Percentiles rank a stretch among this genome's conserved stretches.
Conservation (phyloP, 208 protist genomes). For the Acanthamoeba polyphaga region DNA sequence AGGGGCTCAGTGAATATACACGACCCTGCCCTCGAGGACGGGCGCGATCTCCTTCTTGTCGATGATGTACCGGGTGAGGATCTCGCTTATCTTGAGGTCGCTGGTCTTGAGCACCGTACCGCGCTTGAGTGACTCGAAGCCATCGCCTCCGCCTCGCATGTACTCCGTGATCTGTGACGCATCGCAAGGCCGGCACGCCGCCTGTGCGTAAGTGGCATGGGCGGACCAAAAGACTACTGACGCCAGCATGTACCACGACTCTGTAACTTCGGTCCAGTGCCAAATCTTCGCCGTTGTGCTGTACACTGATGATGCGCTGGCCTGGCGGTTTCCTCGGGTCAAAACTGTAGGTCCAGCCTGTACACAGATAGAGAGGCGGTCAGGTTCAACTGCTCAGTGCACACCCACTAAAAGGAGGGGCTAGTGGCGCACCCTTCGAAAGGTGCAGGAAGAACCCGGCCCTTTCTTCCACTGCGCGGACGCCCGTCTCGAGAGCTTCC, state of each 20-base stretch:
- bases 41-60: conserved; percentile 56
- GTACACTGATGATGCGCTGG: conserved; percentile 15
- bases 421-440: background rate
- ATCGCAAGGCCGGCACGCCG: too few relatives aligned
- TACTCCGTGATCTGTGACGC: conserved; percentile 30
- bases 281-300: background rate
- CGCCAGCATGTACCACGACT: background rate
- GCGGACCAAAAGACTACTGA: background rate
- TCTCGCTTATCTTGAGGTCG: background rate
- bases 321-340: conserved; percentile 26
- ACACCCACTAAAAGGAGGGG: background rate
- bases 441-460: conserved; percentile 68
- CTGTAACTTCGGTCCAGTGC: conserved; percentile 2
- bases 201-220: too few relatives aligned
- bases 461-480: conserved; percentile 10
- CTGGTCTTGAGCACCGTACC: conserved; percentile 10
- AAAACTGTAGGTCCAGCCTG: conserved; percentile 61
- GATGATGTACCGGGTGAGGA: conserved; percentile 56
- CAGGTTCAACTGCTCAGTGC: background rate
- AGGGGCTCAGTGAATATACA: conserved; percentile 33
- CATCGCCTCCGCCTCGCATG: conserved; percentile 61
- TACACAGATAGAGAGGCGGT: background rate
- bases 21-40: conserved; percentile 20
- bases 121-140: conserved; percentile 46
- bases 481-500: conserved; percentile 43